phyloP scores from a whole-genome alignment of 177 flowering plant species.

The Vitis hybrid region DNA sequence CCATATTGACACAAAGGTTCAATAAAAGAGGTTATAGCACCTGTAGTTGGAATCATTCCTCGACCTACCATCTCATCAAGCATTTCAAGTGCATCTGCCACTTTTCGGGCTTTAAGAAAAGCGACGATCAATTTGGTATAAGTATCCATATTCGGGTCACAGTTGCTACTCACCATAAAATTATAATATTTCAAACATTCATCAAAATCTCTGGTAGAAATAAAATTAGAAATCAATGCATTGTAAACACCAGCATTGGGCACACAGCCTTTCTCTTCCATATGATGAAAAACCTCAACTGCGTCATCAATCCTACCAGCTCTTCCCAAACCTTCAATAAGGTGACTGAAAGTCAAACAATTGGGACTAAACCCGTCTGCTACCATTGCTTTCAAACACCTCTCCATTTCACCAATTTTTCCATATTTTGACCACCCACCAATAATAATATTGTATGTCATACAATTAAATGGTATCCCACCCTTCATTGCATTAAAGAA shows the following conservation, averaged over 20 bases:
- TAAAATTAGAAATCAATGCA: slow-evolving; percentile 69
- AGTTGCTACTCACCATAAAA: slow-evolving; percentile 43
- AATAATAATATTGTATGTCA: slow-evolving; percentile 59
- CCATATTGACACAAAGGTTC: slow-evolving; percentile 79
- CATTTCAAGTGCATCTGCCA: slow-evolving; percentile 88
- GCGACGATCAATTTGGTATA: slow-evolving; percentile 50
- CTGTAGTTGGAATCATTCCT: slow-evolving; percentile 65
- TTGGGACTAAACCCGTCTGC: slow-evolving; percentile 61
- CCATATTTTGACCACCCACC: slow-evolving; percentile 82
- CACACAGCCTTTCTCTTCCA: slow-evolving; percentile 50
- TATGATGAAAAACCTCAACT: slow-evolving; percentile 48
- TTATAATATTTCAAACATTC: slow-evolving; percentile 56
- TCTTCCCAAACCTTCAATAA: slow-evolving; percentile 78
- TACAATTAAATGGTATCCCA: slow-evolving; percentile 38
- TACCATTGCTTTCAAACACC: slow-evolving; percentile 51
- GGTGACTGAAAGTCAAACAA: slow-evolving; percentile 46
- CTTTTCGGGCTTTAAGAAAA: slow-evolving; percentile 58
- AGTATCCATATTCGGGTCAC: slow-evolving; percentile 61
- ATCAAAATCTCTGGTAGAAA: slow-evolving; percentile 46
- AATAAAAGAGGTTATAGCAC: slow-evolving; percentile 64
- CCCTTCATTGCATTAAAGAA: slow-evolving; percentile 49
- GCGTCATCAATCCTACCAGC: slow-evolving; percentile 67
- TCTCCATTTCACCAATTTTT: slow-evolving; percentile 55
- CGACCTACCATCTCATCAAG: slow-evolving; percentile 72
- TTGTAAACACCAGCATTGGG: slow-evolving; percentile 52